phyloP scores from a whole-genome alignment of 371 early-diverging fungal species.

The Choanephora cucurbitarum region DNA sequence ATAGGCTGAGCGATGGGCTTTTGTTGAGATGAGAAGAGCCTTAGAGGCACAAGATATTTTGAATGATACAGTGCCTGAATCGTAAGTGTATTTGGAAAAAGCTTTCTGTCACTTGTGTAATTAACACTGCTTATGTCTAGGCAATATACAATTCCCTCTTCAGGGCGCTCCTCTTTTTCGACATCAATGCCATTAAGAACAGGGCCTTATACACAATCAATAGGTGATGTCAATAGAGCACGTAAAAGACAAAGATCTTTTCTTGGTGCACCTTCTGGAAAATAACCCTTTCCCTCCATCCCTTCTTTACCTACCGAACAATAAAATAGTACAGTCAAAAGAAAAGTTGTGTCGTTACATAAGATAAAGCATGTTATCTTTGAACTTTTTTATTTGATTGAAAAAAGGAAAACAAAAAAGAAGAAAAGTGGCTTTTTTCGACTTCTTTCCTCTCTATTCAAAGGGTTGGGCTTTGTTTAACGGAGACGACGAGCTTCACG shows the following conservation, averaged over 20 bases:
- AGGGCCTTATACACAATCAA: no score
- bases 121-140: no score
- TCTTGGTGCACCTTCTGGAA: constrained; percentile 22
- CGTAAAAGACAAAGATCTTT: constrained; percentile 19
- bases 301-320: no score
- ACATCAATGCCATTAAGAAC: not conserved
- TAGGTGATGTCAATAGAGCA: constrained; percentile 6
- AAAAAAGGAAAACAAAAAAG: no score
- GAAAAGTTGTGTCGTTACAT: not conserved
- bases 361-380: no score
- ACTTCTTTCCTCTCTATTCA: no score
- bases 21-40: constrained; percentile 38
- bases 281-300: no score
- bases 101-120: no score
- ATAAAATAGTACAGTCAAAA: not conserved
- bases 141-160: no score
- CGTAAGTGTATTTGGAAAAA: constrained; percentile 8
- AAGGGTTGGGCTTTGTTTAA: constrained; percentile 53
- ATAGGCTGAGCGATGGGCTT: constrained; percentile 45
- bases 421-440: no score
- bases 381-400: no score
- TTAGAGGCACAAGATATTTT: constrained; percentile 27
- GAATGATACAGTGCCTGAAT: constrained; percentile 2
- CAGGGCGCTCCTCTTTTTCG: not conserved
- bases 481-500: constrained; percentile 99